Base-by-base conservation (phyloP, 2,329 filamentous ascomycete genomes). In the Myriosclerotinia curreyana region DNA sequence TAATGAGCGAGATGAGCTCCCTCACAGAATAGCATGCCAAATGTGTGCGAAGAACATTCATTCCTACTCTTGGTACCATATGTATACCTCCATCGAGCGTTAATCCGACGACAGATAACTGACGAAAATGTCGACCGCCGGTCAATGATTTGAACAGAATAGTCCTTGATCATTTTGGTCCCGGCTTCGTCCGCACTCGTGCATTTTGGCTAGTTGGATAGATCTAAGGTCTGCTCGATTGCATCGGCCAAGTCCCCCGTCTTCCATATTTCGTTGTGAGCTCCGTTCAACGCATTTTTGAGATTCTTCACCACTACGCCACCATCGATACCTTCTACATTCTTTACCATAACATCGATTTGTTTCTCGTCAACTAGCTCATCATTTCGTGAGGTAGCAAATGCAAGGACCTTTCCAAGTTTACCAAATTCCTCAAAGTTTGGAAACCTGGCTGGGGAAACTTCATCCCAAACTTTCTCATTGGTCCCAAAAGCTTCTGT, bases 381-480 rank as follows among this genome's bases (percentile, higher is more conserved):
- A 69, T 85, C 83, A 3, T 80, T 77, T 3, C 74, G 69, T 22
- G 81, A 83, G 34, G 62, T 67, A 11, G 66, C 66, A 15, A 73
- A 64, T 15, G 69, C 60, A 9, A 68, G 38, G 9, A 66, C 59
- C 20, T 61, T 66, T 11, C 55, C 66, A 34, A 62, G 55, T 40
- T 38, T 46, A 60, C 66, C 68, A 4, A 42, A 34, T 22, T 53
- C 48, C 3, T 55, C n/a, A 20, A 60, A 63, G 5, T 42, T 42
- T 6, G 25, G 12, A 62, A 61, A 64, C 5, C 36, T 64, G 1
- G 67, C 65, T 25, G 68, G 68, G 20, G 65, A 65, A 1, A 79
- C 83, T 1, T 71, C 75, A 61, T 78, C 76, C 87, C 87, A 91
- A 0, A 62, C 42, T 0, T 68, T 66, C 50, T 82, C 79, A 54